Conservation (phyloP, 164 flowering plant genomes). For the Nelumbo lutea region DNA sequence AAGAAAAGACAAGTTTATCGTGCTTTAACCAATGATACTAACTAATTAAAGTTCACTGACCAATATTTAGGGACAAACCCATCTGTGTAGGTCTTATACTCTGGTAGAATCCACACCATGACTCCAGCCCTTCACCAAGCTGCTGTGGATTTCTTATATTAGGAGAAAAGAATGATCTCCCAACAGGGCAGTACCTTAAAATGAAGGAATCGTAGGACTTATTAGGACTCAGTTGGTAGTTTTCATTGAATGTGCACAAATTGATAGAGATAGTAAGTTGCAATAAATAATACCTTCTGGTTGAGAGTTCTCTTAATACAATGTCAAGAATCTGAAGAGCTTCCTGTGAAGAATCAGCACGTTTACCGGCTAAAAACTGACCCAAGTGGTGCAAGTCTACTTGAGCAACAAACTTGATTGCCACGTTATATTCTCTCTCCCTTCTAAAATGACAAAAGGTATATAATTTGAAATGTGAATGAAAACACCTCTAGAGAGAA, state of each 20-base stretch:
- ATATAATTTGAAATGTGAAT: not conserved
- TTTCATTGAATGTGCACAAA: no score
- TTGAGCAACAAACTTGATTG: constrained; percentile 66
- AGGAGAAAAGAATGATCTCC: constrained; percentile 84
- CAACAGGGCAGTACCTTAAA: constrained; percentile 65
- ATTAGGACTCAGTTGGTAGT: constrained; percentile 2
- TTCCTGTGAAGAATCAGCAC: constrained; percentile 80
- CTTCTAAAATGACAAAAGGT: constrained; percentile 40
- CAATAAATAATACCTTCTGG: constrained; percentile 43
- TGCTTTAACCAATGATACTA: not conserved
- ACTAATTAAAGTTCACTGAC: constrained; percentile 24
- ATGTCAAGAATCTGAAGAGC: constrained; percentile 85
- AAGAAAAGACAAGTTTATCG: not conserved
- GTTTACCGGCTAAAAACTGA: constrained; percentile 73
- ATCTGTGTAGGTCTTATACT: constrained; percentile 94
- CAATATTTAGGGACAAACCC: constrained; percentile 90
- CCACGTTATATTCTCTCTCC: constrained; percentile 65
- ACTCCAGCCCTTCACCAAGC: constrained; percentile 87
- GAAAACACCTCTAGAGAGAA: not conserved
- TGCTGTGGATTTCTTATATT: constrained; percentile 61
- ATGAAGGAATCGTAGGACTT: constrained; percentile 5
- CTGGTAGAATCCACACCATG: constrained; percentile 96
- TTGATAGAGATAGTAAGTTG: not conserved
- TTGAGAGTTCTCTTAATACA: constrained; percentile 76
- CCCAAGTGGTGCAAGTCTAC: constrained; percentile 79